These are phyloP conservation scores for Oryza rufipogon DNA, from an alignment of 176 grass and related monocot species.

Conservation along the genomic window DNA sequence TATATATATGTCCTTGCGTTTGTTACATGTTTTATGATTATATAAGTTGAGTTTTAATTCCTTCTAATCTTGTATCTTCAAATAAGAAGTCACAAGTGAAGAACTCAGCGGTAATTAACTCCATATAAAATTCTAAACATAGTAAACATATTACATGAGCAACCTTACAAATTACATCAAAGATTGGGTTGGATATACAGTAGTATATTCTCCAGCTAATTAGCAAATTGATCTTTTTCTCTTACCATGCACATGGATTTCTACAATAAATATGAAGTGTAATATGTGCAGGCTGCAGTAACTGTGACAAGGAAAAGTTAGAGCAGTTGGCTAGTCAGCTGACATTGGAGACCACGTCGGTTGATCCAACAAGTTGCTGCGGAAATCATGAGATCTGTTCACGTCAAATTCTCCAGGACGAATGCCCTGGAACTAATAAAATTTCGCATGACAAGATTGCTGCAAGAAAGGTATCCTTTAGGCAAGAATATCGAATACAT, in stretches of 20 bases:
- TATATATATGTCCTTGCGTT: neutral
- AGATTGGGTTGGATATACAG: conserved; percentile 30
- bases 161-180: conserved; percentile 26
- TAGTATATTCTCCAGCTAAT: conserved; percentile 32
- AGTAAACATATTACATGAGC: neutral
- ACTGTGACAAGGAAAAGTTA: conserved; percentile 43
- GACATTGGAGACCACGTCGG: conserved; percentile 33
- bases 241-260: conserved; percentile 28
- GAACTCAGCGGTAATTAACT: neutral
- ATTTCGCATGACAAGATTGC: conserved; percentile 56
- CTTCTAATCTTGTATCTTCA: neutral
- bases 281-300: conserved; percentile 47
- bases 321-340: conserved; percentile 46
- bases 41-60: neutral
- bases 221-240: conserved; percentile 38
- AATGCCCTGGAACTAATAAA: conserved; percentile 52
- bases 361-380: conserved; percentile 72
- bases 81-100: neutral
- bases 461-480: conserved; percentile 79
- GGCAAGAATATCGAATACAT: conserved; percentile 15
- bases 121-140: neutral
- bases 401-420: conserved; percentile 78
- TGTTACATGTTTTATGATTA: neutral
- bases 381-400: conserved; percentile 95
- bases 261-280: conserved; percentile 18